A percentile compares a stretch with the other conserved stretches of the same genome.
Conservation (phyloP, 306 rosid genomes). For the Malus orientalis region DNA sequence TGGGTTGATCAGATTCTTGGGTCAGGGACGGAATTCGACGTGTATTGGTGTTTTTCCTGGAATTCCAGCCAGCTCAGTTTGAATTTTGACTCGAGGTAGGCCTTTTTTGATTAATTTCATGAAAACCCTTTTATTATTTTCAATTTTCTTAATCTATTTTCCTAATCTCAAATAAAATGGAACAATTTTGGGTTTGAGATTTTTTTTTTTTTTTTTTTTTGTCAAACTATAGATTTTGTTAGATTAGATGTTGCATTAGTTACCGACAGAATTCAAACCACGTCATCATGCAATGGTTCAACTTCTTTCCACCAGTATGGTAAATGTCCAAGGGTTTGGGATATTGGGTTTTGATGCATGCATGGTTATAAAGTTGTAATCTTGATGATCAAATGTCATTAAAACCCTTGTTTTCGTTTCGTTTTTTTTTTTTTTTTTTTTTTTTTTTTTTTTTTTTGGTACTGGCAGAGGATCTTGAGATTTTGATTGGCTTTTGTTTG, state of each 20-base stretch:
- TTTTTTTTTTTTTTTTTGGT: background rate
- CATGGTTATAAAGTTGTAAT: background rate
- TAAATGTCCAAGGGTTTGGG: background rate
- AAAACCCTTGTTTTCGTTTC: background rate
- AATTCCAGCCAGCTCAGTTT: background rate
- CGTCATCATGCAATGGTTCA: too few relatives aligned
- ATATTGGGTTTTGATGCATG: background rate
- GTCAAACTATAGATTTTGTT: too few relatives aligned
- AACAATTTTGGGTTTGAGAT: background rate
- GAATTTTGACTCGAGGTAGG: background rate
- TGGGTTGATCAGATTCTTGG: background rate
- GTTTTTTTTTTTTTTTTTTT: too few relatives aligned
- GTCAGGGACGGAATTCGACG: background rate
- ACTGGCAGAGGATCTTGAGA: constrained; percentile 1
- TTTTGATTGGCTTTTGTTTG: background rate
- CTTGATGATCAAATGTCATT: background rate
- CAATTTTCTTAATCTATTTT: background rate
- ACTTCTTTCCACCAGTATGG: too few relatives aligned
- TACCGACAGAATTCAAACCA: too few relatives aligned
- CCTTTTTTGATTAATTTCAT: background rate
- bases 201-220: too few relatives aligned
- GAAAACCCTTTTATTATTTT: background rate
- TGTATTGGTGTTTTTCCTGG: background rate
- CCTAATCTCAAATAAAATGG: background rate
- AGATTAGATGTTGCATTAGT: too few relatives aligned